These are phyloP conservation scores for Diaporthe batatas DNA, from an alignment of 2,329 filamentous ascomycete genomes.

Conservation along the genomic window DNA sequence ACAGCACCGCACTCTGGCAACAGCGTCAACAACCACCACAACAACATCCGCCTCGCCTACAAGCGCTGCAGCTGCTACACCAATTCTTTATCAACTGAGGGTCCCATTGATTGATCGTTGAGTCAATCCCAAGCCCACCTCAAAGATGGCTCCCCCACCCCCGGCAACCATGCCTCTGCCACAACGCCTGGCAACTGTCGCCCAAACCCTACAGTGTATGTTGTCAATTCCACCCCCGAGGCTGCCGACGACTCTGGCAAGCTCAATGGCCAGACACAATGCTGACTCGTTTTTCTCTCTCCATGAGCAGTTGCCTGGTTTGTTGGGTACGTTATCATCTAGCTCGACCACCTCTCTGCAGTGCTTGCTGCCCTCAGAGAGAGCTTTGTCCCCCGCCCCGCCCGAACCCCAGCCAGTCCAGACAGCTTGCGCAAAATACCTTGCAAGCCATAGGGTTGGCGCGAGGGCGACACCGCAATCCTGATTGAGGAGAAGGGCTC, in stretches of 20 bases:
- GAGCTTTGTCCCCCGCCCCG: constrained; percentile 8
- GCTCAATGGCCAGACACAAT: constrained; percentile 44
- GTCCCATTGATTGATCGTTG: not conserved
- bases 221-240: constrained; percentile 52
- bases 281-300: constrained; percentile 53
- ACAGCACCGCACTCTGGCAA: constrained; percentile 9
- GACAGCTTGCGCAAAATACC: not conserved
- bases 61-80: constrained; percentile 15
- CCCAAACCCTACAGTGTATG: constrained; percentile 92
- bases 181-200: constrained; percentile 82
- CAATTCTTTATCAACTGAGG: not conserved
- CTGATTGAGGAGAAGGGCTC: not conserved
- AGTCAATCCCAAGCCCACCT: constrained; percentile 41
- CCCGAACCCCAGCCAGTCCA: not conserved
- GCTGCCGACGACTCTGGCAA: not conserved
- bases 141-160: constrained; percentile 79
- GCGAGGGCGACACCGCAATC: not conserved
- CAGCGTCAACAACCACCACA: constrained; percentile 16
- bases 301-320: constrained; percentile 78
- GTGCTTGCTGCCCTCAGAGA: constrained; percentile 39
- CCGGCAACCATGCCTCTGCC: constrained; percentile 76
- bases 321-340: constrained; percentile 73
- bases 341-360: constrained; percentile 37
- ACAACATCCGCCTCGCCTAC: not conserved
- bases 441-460: not conserved